These are phyloP conservation scores for Penicillium crystallinum DNA, from an alignment of 495 filamentous ascomycete genomes.

Conservation along the genomic window DNA sequence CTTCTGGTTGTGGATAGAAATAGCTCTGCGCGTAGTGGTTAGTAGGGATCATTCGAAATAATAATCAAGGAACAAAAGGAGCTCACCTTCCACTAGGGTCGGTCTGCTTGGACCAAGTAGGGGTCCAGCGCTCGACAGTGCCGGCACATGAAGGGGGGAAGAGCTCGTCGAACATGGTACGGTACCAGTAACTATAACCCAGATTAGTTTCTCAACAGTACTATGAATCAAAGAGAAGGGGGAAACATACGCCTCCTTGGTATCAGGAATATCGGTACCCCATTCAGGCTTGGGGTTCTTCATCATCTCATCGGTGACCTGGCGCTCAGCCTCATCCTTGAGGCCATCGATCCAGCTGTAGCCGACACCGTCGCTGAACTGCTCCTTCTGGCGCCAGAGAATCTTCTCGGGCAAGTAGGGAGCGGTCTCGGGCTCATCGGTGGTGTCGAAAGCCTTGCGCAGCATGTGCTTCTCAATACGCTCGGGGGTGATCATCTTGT, in stretches of 20 bases:
- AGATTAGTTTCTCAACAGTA: constrained; percentile 13
- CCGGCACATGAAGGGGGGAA: constrained; percentile 87
- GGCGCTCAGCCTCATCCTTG: constrained; percentile 83
- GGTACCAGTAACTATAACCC: constrained; percentile 82
- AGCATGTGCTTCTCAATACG: constrained; percentile 96
- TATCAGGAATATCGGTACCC: constrained; percentile 86
- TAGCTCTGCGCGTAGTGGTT: constrained; percentile 49
- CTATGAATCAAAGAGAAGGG: not conserved
- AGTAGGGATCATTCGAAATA: constrained; percentile 3
- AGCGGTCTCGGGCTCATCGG: constrained; percentile 67
- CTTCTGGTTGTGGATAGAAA: constrained; percentile 63
- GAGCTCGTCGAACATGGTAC: constrained; percentile 95
- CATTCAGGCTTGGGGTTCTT: constrained; percentile 94
- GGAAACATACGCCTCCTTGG: constrained; percentile 80
- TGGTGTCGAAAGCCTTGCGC: constrained; percentile 93
- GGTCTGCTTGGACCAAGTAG: constrained; percentile 94
- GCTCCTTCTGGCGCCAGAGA: constrained; percentile 98
- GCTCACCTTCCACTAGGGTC: constrained; percentile 90
- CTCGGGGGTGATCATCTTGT: constrained; percentile 92
- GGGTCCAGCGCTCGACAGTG: constrained; percentile 94
- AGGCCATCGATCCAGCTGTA: constrained; percentile 98
- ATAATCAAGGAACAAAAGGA: not conserved
- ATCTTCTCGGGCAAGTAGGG: constrained; percentile 93
- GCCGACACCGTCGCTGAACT: constrained; percentile 96
- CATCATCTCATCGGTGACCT: constrained; percentile 94